Percentiles rank a stretch among this genome's conserved stretches.
Conservation (phyloP, 2,329 filamentous ascomycete species). For the Dendrostoma leiphaemia region DNA sequence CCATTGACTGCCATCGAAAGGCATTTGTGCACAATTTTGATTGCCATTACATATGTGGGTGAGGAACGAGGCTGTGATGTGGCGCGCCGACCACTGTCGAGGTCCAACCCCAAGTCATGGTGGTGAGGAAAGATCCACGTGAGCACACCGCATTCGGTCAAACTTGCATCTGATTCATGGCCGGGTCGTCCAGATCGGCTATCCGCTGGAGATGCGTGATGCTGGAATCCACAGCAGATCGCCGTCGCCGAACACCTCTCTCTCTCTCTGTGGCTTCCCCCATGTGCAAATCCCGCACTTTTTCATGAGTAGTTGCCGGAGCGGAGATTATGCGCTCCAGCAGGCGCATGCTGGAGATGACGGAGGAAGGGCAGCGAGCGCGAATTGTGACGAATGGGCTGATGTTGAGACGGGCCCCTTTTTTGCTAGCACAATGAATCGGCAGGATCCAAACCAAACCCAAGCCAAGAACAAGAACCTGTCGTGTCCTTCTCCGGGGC, state of each 20-base stretch:
- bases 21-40: background rate
- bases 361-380: too few relatives aligned
- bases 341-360: background rate
- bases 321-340: background rate
- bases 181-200: too few relatives aligned
- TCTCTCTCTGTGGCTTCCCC: too few relatives aligned
- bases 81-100: background rate
- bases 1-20: slow-evolving; percentile 9
- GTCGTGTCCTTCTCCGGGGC: too few relatives aligned
- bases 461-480: background rate
- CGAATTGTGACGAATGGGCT: background rate
- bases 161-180: too few relatives aligned
- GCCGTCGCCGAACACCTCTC: too few relatives aligned
- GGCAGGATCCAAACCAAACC: too few relatives aligned
- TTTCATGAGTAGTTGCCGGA: background rate
- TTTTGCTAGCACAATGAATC: background rate
- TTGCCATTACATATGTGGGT: background rate
- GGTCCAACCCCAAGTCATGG: background rate
- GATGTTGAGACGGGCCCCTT: background rate
- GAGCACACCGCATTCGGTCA: too few relatives aligned
- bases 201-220: too few relatives aligned
- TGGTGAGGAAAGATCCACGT: too few relatives aligned
- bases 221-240: too few relatives aligned
- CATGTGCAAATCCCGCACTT: too few relatives aligned
- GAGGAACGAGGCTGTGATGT: background rate